Conservation (phyloP, 176 grass and related monocot genomes). For the Avena eriantha region DNA sequence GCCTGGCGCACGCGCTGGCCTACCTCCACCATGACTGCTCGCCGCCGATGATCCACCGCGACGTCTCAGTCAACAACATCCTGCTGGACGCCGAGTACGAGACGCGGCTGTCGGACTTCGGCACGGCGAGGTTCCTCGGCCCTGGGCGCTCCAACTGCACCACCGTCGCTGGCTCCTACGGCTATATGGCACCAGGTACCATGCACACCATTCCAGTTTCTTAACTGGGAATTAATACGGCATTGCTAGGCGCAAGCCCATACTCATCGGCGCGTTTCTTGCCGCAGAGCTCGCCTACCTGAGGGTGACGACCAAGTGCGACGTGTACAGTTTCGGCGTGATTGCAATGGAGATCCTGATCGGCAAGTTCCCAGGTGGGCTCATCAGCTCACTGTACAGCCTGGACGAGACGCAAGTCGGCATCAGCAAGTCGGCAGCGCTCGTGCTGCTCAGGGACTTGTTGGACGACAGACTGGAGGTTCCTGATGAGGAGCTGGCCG, state of each 20-base stretch:
- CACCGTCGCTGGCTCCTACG: slow-evolving; percentile 69
- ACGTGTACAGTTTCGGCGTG: slow-evolving; percentile 71
- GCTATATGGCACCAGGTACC: slow-evolving; percentile 83
- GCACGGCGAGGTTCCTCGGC: slow-evolving; percentile 59
- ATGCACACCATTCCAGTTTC: neutral
- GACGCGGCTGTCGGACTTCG: slow-evolving; percentile 71
- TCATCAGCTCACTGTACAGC: slow-evolving; percentile 35
- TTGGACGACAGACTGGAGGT: slow-evolving; percentile 53
- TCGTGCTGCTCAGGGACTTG: slow-evolving; percentile 54
- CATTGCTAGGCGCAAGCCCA: neutral
- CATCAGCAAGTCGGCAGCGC: neutral
- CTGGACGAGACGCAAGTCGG: neutral
- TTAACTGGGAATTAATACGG: too few species aligned
- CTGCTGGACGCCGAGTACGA: slow-evolving; percentile 61
- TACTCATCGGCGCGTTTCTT: neutral
- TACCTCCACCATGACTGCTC: slow-evolving; percentile 82
- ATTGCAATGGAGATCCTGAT: slow-evolving; percentile 64
- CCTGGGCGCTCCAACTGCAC: slow-evolving; percentile 55
- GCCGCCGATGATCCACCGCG: slow-evolving; percentile 33
- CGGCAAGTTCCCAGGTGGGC: slow-evolving; percentile 63
- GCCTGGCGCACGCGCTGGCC: slow-evolving; percentile 67
- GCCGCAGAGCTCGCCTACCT: slow-evolving; percentile 69
- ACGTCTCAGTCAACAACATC: slow-evolving; percentile 71
- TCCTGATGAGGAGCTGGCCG: slow-evolving; percentile 55
- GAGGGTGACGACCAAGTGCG: slow-evolving; percentile 43